Base-by-base conservation (phyloP, 176 grass and related monocot genomes). In the Zoysia pacifica region DNA sequence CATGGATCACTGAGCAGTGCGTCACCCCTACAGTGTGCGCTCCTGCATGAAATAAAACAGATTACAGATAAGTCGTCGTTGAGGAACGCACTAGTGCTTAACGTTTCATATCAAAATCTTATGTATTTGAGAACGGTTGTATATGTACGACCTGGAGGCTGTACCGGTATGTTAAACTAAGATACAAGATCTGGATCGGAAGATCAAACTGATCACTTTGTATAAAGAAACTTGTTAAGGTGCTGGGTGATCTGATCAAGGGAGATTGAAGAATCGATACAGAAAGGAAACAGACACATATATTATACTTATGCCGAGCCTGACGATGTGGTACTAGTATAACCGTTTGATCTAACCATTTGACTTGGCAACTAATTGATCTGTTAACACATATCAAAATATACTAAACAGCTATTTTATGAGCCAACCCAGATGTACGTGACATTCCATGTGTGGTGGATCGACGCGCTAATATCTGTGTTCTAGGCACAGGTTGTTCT, bases 1-100 rank as follows among this genome's bases (percentile, higher is more conserved):
- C 55, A 3, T 76, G 28, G 72, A 97, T 80, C 69, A 91, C 9
- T 7, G 94, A 94, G 89, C 94, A 97, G 64, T 90, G 94, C 5
- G 91, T 93, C 64, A 97, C 74, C 48, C 94, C 94, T 2, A 93
- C 91, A 2, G 94, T 94, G 75, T 94, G 94, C 1, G 84, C 94
- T 41, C 91, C 94, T 97, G 91, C 61, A 52, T 39, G 0, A 28
- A 19, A 9, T 8, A 9, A 11, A n/a, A 40, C 9, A 3, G 1
- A 28, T 28, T 28, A 7, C 15, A 45, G 40, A 52, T 0, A 49
- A 4, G 3, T 15, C 16, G 19, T 35, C 5, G 35, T 19, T 10
- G 12, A 35, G 60, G 37, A 62, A 62, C 44, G 44, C 3, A 45
- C 6, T 11, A 62, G 8, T 62, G 12, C 60, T 12, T 37, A 11